These are phyloP conservation scores for Rutstroemia sp. DNA, from an alignment of 2,329 filamentous ascomycete genomes.

Conservation along the genomic window DNA sequence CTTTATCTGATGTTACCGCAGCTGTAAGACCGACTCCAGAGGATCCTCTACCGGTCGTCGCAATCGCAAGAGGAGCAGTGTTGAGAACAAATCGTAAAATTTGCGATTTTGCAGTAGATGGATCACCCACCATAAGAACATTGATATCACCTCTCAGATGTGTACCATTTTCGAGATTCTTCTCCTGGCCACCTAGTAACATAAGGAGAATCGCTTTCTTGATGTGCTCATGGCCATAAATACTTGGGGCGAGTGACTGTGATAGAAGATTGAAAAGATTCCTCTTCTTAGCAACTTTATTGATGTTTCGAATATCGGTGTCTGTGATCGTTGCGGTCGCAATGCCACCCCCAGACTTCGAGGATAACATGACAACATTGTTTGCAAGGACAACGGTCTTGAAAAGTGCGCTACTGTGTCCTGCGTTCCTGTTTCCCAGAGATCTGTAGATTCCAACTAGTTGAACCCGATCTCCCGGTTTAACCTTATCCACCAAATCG, in stretches of 20 bases:
- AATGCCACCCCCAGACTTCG: constrained; percentile 90
- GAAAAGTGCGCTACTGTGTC: constrained; percentile 86
- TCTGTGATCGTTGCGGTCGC: constrained; percentile 90
- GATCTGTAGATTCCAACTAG: constrained; percentile 95
- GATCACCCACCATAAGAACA: constrained; percentile 97
- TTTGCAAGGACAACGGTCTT: constrained; percentile 91
- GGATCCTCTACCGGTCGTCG: constrained; percentile 91
- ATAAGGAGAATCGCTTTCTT: constrained; percentile 96
- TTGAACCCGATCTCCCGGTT: constrained; percentile 93
- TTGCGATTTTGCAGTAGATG: constrained; percentile 98
- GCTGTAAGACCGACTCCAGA: constrained; percentile 97
- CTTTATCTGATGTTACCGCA: constrained; percentile 92
- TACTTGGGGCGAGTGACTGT: constrained; percentile 90
- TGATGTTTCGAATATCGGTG: constrained; percentile 96
- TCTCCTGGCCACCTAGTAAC: constrained; percentile 93
- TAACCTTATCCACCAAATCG: constrained; percentile 88
- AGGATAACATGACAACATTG: constrained; percentile 88
- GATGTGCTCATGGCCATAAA: constrained; percentile 94
- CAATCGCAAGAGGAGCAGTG: constrained; percentile 91
- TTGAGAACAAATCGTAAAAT: constrained; percentile 94
- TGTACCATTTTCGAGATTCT: constrained; percentile 96
- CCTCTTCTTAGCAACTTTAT: constrained; percentile 91
- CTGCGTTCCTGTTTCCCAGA: constrained; percentile 87
- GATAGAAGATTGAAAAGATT: constrained; percentile 89
- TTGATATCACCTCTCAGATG: constrained; percentile 98